Percentiles rank a stretch among this genome's conserved stretches.
These are phyloP conservation scores for Triangularia verruculosa DNA, from an alignment of 2,329 filamentous ascomycete species.

Conservation along the genomic window DNA sequence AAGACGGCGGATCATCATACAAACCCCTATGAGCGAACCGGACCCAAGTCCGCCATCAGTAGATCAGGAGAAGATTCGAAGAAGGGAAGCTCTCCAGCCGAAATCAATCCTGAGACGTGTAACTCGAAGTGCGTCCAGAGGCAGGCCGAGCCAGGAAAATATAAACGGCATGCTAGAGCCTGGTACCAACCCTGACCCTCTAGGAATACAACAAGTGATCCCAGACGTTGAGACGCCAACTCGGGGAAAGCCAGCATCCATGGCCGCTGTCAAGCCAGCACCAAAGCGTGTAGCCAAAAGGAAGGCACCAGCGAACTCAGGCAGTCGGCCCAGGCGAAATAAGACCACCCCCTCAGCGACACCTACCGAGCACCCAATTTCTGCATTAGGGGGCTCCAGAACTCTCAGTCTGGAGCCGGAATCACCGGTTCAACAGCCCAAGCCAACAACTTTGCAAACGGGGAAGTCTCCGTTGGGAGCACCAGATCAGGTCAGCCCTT, in stretches of 20 bases:
- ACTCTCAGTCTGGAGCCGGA: not conserved
- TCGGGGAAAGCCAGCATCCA: not conserved
- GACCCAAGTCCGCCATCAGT: constrained; percentile 23
- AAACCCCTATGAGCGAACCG: constrained; percentile 24
- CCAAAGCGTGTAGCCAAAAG: not conserved
- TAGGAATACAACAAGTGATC: not conserved
- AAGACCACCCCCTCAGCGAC: not conserved
- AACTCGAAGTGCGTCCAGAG: constrained; percentile 15
- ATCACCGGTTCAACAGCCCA: not conserved
- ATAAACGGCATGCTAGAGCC: not conserved
- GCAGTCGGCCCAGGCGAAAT: not conserved
- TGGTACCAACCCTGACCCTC: not conserved
- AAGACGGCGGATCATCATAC: constrained; percentile 23
- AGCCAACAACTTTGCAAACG: not conserved
- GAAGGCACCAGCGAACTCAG: not conserved
- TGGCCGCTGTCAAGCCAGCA: not conserved
- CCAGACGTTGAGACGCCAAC: not conserved
- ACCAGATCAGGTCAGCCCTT: not conserved
- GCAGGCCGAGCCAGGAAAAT: not conserved
- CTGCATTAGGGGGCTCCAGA: not conserved
- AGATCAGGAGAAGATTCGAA: constrained; percentile 25
- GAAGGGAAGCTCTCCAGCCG: constrained; percentile 22
- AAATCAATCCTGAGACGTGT: constrained; percentile 28
- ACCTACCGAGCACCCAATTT: not conserved
- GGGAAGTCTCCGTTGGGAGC: not conserved